These are phyloP conservation scores for Stephanodiscus triporus DNA, from an alignment of 108 stramenopile genomes.

Conservation along the genomic window DNA sequence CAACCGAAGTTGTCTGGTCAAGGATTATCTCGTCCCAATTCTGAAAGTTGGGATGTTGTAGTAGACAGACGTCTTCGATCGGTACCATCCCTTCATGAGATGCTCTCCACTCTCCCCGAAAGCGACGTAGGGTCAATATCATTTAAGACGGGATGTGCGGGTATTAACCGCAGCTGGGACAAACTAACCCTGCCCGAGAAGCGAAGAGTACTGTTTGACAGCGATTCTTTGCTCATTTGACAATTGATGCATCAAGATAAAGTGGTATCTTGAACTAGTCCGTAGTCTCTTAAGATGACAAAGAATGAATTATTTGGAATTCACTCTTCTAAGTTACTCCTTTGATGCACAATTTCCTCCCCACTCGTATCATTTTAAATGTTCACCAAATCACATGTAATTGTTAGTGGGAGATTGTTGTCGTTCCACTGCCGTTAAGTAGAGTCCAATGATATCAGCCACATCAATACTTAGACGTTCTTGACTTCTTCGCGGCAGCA, in stretches of 20 bases:
- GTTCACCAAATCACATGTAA: neutral
- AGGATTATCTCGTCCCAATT: constrained; percentile 23
- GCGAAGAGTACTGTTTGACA: constrained; percentile 79
- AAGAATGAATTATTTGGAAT: too few relatives aligned
- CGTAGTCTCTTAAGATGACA: neutral
- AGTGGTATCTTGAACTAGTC: neutral
- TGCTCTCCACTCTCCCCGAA: constrained; percentile 46
- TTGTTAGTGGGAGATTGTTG: neutral
- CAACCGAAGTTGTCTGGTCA: constrained; percentile 15
- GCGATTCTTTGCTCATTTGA: constrained; percentile 66
- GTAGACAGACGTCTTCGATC: constrained; percentile 50
- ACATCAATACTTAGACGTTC: constrained; percentile 14
- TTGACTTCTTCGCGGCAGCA: neutral
- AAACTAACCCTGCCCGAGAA: constrained; percentile 59
- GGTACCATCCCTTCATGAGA: constrained; percentile 54
- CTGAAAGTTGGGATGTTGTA: constrained; percentile 45
- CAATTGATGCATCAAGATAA: constrained; percentile 11
- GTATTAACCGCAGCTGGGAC: constrained; percentile 52
- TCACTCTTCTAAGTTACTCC: too few relatives aligned
- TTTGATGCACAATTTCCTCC: too few relatives aligned
- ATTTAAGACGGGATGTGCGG: constrained; percentile 68
- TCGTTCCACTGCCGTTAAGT: too few relatives aligned
- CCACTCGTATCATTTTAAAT: too few relatives aligned
- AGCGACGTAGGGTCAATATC: constrained; percentile 20
- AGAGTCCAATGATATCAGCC: neutral